phyloP scores from a whole-genome alignment of 768 basidiomycete species.

The Calocera viscosa region DNA sequence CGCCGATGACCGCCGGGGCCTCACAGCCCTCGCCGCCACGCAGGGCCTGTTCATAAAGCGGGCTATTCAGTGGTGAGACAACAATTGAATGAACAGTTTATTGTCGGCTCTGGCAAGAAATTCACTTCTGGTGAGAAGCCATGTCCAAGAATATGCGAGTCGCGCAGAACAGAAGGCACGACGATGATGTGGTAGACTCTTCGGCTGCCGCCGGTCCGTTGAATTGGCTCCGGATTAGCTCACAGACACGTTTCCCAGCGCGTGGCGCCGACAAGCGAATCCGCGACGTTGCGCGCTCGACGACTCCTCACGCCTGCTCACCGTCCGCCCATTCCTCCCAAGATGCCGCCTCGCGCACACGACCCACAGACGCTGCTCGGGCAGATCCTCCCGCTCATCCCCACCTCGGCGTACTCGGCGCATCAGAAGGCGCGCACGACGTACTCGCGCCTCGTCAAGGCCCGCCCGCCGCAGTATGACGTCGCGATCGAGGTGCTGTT shows the following conservation, averaged over 20 bases:
- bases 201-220: no score
- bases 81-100: no score
- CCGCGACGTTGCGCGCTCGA: constrained; percentile 15
- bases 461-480: constrained; percentile 52
- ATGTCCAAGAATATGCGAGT: no score
- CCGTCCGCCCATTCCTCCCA: background rate
- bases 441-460: constrained; percentile 73
- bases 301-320: constrained; percentile 21
- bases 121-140: no score
- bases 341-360: background rate
- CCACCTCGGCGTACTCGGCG: constrained; percentile 70
- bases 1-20: no score
- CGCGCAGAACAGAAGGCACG: no score
- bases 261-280: no score
- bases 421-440: constrained; percentile 97
- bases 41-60: no score
- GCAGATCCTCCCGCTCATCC: constrained; percentile 62
- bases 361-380: constrained; percentile 30
- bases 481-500: constrained; percentile 89
- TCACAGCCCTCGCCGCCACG: no score
- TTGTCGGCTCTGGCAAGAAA: no score
- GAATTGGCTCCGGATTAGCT: background rate
- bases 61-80: no score
- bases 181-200: no score
- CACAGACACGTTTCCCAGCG: constrained; percentile 11